A percentile compares a stretch with the other conserved stretches of the same genome.
These are phyloP conservation scores for Samsoniella hepiali DNA, from an alignment of 2,329 filamentous ascomycete genomes.

Conservation along the genomic window DNA sequence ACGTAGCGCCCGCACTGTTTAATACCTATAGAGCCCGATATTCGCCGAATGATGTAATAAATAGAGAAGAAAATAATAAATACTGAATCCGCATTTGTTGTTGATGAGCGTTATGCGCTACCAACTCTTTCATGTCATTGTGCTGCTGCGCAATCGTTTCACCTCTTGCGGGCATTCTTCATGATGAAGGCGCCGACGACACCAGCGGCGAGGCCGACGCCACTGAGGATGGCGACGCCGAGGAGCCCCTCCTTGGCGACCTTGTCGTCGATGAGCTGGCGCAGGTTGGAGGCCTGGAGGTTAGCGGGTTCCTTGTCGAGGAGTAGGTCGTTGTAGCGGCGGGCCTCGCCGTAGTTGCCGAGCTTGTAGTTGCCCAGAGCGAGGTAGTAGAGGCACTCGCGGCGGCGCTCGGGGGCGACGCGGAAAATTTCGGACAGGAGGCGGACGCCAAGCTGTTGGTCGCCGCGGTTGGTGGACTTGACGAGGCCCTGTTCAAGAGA, in stretches of 20 bases:
- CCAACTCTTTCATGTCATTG: too few relatives aligned
- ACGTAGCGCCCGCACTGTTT: constrained; percentile 8
- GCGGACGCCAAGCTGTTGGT: constrained; percentile 92
- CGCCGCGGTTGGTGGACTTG: constrained; percentile 77
- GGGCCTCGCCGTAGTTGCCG: constrained; percentile 92
- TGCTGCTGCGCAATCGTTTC: constrained; percentile 1
- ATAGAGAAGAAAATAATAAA: background rate
- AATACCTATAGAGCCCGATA: background rate
- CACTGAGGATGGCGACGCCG: constrained; percentile 92
- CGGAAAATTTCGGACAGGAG: constrained; percentile 97
- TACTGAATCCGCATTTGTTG: background rate
- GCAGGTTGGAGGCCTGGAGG: constrained; percentile 82
- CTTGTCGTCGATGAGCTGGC: constrained; percentile 88
- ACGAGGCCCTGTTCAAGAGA: constrained; percentile 70
- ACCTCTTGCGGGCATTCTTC: constrained; percentile 65
- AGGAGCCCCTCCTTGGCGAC: constrained; percentile 91
- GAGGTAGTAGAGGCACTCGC: constrained; percentile 98
- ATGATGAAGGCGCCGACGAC: constrained; percentile 85
- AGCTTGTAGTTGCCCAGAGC: constrained; percentile 97
- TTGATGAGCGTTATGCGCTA: background rate
- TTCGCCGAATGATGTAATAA: constrained; percentile 11
- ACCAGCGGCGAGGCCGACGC: constrained; percentile 88
- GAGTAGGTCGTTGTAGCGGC: constrained; percentile 90
- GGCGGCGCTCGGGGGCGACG: constrained; percentile 82
- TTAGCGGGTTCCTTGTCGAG: constrained; percentile 89